Evolutionary conservation across 441 rosid species (phyloP).

Genomic region (Jatropha podagrica): DNA sequence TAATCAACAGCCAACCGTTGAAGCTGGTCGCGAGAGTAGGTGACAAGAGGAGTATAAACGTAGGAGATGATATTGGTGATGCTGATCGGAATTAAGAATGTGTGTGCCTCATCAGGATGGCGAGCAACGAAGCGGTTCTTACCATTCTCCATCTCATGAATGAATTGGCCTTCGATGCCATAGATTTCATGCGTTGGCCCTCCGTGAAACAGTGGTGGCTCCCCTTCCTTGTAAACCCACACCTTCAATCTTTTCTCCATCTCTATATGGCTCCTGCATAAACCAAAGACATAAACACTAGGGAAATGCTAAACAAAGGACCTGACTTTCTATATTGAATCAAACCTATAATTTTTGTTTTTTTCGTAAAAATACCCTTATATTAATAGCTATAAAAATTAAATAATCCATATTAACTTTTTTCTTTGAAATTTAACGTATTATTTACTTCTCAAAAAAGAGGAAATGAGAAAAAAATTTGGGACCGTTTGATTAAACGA

Average conservation of each 20-base stretch:
- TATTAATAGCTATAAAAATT: too few species aligned
- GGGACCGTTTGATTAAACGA: too few species aligned
- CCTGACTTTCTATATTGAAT: too few species aligned
- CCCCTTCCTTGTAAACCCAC: conserved; percentile 71
- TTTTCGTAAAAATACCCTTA: too few species aligned
- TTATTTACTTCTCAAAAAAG: too few species aligned
- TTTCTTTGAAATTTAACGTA: too few species aligned
- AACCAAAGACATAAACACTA: too few species aligned
- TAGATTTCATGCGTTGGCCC: conserved; percentile 70
- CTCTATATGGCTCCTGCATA: conserved; percentile 61
- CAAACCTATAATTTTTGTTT: too few species aligned
- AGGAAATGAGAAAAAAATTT: too few species aligned
- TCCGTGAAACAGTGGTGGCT: conserved; percentile 58
- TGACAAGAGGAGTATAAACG: conserved; percentile 36
- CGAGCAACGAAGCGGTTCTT: conserved; percentile 43
- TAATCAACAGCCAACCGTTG: conserved; percentile 52
- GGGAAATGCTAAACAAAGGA: too few species aligned
- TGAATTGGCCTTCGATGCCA: conserved; percentile 72
- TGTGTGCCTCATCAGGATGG: conserved; percentile 47
- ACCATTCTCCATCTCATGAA: conserved; percentile 54
- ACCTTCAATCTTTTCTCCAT: conserved; percentile 76
- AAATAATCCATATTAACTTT: too few species aligned
- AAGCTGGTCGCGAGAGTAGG: conserved; percentile 37
- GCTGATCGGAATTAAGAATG: conserved; percentile 63
- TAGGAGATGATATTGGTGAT: conserved; percentile 52